Evolutionary conservation across 2,329 filamentous ascomycete genomes (phyloP).

Genomic region (Thelonectria olida): DNA sequence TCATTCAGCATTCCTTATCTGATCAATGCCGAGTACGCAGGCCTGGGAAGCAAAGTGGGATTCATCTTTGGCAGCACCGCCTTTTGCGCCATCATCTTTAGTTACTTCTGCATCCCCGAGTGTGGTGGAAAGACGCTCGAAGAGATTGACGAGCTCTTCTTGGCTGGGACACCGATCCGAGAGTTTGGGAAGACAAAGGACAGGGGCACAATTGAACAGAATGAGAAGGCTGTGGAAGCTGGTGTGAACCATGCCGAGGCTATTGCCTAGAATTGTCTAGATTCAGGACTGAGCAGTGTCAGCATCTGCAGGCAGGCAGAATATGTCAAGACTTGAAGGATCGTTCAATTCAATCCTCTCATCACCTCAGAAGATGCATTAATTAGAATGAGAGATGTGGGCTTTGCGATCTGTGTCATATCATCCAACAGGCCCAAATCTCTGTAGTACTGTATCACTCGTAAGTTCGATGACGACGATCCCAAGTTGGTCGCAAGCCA

Average conservation of each 20-base stretch:
- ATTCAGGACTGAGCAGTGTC: too few species aligned
- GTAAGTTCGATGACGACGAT: too few species aligned
- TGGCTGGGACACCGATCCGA: neutral
- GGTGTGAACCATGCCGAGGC: neutral
- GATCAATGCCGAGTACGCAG: neutral
- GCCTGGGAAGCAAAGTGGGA: neutral
- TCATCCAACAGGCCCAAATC: too few species aligned
- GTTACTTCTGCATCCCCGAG: neutral
- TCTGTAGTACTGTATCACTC: too few species aligned
- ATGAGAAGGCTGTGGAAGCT: neutral
- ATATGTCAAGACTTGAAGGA: too few species aligned
- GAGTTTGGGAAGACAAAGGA: neutral
- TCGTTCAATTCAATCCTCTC: too few species aligned
- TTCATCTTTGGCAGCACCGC: neutral
- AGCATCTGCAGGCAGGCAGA: too few species aligned
- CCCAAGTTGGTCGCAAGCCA: too few species aligned
- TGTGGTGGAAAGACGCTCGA: neutral
- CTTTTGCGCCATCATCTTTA: neutral
- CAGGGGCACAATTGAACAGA: neutral
- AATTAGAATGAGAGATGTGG: too few species aligned
- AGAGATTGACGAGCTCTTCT: neutral
- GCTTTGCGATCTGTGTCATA: too few species aligned
- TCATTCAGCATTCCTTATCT: constrained; percentile 38
- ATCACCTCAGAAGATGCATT: too few species aligned
- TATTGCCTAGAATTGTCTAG: neutral